Base-by-base conservation (phyloP, 345 rosid genomes). In the Citrus cavaleriei region DNA sequence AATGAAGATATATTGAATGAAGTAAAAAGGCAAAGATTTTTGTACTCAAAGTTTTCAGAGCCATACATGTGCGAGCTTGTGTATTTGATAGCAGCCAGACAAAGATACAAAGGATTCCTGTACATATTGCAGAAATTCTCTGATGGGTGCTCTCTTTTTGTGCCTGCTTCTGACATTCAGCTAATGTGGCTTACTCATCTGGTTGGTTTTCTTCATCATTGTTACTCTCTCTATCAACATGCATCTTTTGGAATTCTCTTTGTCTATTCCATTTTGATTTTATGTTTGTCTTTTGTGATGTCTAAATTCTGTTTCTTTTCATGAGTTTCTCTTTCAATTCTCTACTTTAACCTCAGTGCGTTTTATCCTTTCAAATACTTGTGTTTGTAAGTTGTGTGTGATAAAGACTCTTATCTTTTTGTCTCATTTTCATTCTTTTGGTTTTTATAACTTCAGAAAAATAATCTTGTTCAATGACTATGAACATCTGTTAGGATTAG, bases 141-240 rank as follows among this genome's bases (percentile, higher is more conserved):
- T 2, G 91, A 88, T 58, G 89, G 82, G 72, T 42, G 85, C 64
- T 80, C 85, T 37, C 79, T 79, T 28, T 85, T 93, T 10, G 87
- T 91, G 83, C 98, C 96, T 46, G 79, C 90, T 86, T 76, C 78
- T 67, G 98, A 95, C 83, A 88, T 93, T 76, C 72, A 89, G 34
- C 84, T 95, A n/a, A 91, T 95, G 93, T 90, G 93, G 93, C 83
- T 92, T 18, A 88, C 94, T 10, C 98, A 91, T 81, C 90, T 91
- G 95, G 97, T 93, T 63, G 30, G 84, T 79, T 65, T 18, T 59
- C 25, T 59, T n/a, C 28, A n/a, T 59, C 28, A 54, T 81, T 65
- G n/a, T 22, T 60, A 21, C 54, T 51, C 12, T 21, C 2, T 3
- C 4, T 9, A 22, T 54, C 27, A 54, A 30, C 25, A 9, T 10